A percentile compares a stretch with the other conserved stretches of the same genome.
Conservation (phyloP, 192 early-diverging fungal genomes). For the Entomortierella parvispora region DNA sequence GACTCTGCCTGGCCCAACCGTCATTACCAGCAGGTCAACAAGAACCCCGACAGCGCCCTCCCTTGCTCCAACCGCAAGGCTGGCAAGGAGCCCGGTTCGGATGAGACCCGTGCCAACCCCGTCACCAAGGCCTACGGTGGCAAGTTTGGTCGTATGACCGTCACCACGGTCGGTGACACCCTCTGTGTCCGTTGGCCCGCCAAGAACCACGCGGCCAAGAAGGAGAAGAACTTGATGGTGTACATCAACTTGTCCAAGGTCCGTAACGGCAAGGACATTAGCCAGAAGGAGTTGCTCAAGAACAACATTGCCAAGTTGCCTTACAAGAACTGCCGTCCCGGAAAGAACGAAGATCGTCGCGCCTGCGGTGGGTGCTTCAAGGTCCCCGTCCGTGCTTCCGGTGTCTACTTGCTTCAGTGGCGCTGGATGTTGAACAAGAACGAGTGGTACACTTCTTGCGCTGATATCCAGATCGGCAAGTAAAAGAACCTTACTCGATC, state of each 20-base stretch:
- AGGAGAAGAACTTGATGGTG: constrained; percentile 11
- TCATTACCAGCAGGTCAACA: constrained; percentile 35
- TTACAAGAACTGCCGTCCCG: constrained; percentile 41
- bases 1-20: constrained; percentile 32
- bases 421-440: constrained; percentile 51
- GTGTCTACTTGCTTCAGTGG: constrained; percentile 47
- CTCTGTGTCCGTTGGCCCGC: constrained; percentile 52
- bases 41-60: constrained; percentile 17
- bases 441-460: constrained; percentile 51
- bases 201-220: constrained; percentile 47
- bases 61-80: constrained; percentile 36
- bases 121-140: constrained; percentile 27
- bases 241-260: constrained; percentile 41
- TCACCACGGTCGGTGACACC: constrained; percentile 34
- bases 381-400: constrained; percentile 30
- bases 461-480: constrained; percentile 21
- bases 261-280: constrained; percentile 24
- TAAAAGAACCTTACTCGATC: neutral
- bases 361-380: constrained; percentile 53
- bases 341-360: constrained; percentile 25
- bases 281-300: constrained; percentile 25
- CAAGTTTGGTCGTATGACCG: constrained; percentile 47
- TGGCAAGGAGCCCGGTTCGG: constrained; percentile 28
- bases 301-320: constrained; percentile 19
- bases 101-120: constrained; percentile 47